Evolutionary conservation across 495 filamentous ascomycete species (phyloP).

Genomic region (Aspergillus panamensis): DNA sequence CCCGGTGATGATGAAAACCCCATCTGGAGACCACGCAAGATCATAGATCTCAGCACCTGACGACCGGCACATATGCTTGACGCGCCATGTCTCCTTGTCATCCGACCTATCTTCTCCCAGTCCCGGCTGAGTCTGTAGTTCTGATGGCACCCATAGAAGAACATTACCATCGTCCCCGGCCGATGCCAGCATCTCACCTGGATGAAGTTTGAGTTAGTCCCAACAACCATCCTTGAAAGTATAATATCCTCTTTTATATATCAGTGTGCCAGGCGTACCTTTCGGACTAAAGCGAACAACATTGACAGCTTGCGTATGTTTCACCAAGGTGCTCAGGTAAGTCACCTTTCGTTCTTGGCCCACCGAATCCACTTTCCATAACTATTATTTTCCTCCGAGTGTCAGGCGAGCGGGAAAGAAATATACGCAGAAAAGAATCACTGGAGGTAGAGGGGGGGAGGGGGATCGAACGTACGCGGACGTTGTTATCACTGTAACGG

Average conservation of each 20-base stretch:
- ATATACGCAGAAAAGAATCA: conserved; percentile 2
- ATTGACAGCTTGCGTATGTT: conserved; percentile 97
- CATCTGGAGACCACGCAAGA: conserved; percentile 96
- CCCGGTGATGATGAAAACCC: conserved; percentile 92
- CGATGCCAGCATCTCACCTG: conserved; percentile 89
- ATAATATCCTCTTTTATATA: not conserved
- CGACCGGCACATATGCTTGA: conserved; percentile 96
- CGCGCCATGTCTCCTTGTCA: conserved; percentile 94
- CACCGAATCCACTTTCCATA: conserved; percentile 85
- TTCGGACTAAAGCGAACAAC: conserved; percentile 93
- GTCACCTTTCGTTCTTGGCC: conserved; percentile 86
- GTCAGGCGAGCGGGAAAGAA: conserved; percentile 28
- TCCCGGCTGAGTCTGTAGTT: conserved; percentile 57
- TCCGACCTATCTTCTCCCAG: conserved; percentile 84
- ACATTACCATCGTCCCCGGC: conserved; percentile 97
- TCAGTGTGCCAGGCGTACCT: conserved; percentile 50
- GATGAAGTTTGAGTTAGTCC: conserved; percentile 27
- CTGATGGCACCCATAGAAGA: conserved; percentile 88
- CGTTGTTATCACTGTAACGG: conserved; percentile 76
- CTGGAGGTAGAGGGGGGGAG: conserved; percentile 12
- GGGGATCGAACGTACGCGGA: conserved; percentile 63
- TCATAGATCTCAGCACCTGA: conserved; percentile 95
- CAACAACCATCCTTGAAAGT: not conserved
- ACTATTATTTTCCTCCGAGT: conserved; percentile 43
- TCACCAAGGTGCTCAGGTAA: conserved; percentile 84